phyloP scores from a whole-genome alignment of 163 green algal genomes.

The Smithsoniella earleae region DNA sequence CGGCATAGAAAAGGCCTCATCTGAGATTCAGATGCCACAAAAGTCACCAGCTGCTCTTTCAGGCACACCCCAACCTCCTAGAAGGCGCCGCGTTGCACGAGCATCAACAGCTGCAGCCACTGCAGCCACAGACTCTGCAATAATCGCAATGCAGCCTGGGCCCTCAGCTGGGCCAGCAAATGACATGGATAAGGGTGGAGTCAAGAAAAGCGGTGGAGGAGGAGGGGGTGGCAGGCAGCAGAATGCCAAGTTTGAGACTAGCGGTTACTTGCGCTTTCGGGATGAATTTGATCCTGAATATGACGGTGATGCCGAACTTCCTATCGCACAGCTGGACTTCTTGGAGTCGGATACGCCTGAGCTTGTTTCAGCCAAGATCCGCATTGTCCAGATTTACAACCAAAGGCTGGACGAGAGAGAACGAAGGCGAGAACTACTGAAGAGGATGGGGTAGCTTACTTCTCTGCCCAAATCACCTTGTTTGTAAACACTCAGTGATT shows the following conservation, averaged over 20 bases:
- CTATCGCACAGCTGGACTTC: conserved; percentile 90
- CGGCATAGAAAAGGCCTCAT: too few species aligned
- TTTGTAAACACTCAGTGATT: too few species aligned
- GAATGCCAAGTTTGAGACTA: conserved; percentile 33
- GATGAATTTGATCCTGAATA: conserved; percentile 94
- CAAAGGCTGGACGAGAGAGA: conserved; percentile 71
- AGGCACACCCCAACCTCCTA: too few species aligned
- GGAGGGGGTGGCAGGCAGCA: not conserved
- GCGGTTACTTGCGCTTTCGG: conserved; percentile 81
- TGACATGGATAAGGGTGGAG: not conserved
- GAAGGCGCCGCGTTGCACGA: conserved; percentile 1
- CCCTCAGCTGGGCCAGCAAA: not conserved
- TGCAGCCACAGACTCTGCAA: conserved; percentile 14
- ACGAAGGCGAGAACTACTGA: conserved; percentile 61
- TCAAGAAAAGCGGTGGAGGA: not conserved
- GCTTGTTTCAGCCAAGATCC: conserved; percentile 59
- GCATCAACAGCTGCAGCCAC: conserved; percentile 15
- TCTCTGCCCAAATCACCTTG: too few species aligned
- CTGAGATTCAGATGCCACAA: too few species aligned
- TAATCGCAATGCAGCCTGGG: not conserved
- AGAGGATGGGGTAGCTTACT: conserved; percentile 45
- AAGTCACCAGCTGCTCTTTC: too few species aligned
- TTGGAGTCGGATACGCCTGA: conserved; percentile 48
- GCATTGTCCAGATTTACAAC: conserved; percentile 86
- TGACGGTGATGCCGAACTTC: conserved; percentile 80